Conservation (phyloP, 2,329 filamentous ascomycete genomes). For the Fusarium annulatum region DNA sequence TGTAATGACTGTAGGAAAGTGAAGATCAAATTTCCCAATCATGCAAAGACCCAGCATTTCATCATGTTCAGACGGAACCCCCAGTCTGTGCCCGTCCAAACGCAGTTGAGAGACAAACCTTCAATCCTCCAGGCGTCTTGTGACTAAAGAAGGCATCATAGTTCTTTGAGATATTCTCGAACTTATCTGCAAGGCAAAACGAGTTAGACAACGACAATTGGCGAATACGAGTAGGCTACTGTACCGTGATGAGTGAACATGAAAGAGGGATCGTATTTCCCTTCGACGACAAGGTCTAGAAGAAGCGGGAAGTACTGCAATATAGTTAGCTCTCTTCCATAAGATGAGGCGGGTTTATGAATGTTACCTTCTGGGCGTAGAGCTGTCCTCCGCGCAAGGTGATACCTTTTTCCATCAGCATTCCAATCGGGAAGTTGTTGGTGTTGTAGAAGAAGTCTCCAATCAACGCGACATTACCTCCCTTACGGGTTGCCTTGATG, state of each 20-base stretch:
- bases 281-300: background rate
- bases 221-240: rapidly evolving
- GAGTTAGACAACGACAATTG: rapidly evolving
- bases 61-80: too few species aligned
- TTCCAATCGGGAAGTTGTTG: slow-evolving; percentile 8
- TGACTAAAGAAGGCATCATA: background rate
- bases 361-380: background rate
- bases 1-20: background rate
- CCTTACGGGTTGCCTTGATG: slow-evolving; percentile 1
- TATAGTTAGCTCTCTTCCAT: rapidly evolving
- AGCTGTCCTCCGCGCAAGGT: slow-evolving; percentile 6
- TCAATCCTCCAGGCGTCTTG: background rate
- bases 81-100: background rate
- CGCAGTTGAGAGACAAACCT: background rate
- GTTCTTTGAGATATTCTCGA: background rate
- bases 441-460: background rate
- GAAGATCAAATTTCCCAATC: background rate
- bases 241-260: slow-evolving; percentile 3
- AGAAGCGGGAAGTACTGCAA: background rate
- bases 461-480: background rate
- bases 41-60: too few species aligned
- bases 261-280: slow-evolving; percentile 1
- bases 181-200: background rate
- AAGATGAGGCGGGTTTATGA: rapidly evolving
- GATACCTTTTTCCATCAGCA: slow-evolving; percentile 7